Base-by-base conservation (phyloP, 208 protist species). In the Borovskyia barvae region DNA sequence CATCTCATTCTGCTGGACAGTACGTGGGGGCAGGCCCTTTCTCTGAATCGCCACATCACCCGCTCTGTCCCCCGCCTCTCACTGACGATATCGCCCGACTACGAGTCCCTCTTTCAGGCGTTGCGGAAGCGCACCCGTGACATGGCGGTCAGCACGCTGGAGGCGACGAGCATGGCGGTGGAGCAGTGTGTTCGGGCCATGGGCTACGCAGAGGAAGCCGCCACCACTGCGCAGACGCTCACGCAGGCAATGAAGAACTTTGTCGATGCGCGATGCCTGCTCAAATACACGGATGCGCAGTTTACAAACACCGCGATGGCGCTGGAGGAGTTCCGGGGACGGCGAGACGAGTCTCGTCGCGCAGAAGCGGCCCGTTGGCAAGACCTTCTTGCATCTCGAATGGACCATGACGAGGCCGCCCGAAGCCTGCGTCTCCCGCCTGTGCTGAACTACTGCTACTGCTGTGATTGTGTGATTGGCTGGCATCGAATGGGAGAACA, bases 371-470 rank as follows among this genome's bases (percentile, higher is more conserved):
- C 68, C 19, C 52, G 65, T 5, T 73, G 82, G 9, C 54, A 76
- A 30, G 33, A 45, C 11, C 22, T 54, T 17, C 32, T 84, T 17
- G 29, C 50, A 12, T 26, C 36, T 1, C 55, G 56, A 53, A 72
- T 77, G 33, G 37, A 62, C 33, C 54, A 24, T 12, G 73, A 82
- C 42, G 48, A 25, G 22, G 51, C 40, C 11, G 59, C 74, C 9
- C 70, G 59, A 5, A 54, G 36, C 2, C 30, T 85, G 20, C 63
- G 83, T 12, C 66, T 73, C 15, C 82, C 86, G n/a, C 86, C 86
- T 0, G 78, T 93, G 15, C 49, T 82, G 43, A 93, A 90, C 59
- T 93, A 93, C 68, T 93, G 86, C 68, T 88, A 90, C 68, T 71
- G 51, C 32, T 93, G 86, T 53, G 79, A 93, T 36, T 54, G 71